Evolutionary conservation across 2,329 filamentous ascomycete genomes (phyloP).

Genomic region (Cryphonectria parasitica): DNA sequence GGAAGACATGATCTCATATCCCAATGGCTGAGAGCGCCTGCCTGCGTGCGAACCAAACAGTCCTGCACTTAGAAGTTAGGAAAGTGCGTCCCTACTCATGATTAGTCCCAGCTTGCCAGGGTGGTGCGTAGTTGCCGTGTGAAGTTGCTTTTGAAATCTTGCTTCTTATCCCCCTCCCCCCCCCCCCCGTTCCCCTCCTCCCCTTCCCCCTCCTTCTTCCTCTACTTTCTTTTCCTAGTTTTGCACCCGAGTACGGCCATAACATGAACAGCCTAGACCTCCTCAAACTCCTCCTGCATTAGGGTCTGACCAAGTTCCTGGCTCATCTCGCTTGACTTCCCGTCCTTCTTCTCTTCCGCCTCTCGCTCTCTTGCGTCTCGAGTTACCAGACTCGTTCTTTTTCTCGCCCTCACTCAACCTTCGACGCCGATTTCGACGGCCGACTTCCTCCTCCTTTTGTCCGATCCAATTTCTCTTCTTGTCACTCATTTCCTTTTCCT

Average conservation of each 20-base stretch:
- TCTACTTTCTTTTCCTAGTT: neutral
- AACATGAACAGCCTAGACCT: neutral
- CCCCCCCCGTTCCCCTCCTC: neutral
- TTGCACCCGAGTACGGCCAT: neutral
- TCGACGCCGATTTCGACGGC: neutral
- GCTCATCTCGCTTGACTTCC: neutral
- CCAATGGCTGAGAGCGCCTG: neutral
- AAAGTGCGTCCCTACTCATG: neutral
- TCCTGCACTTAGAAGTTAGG: neutral
- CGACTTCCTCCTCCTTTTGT: neutral
- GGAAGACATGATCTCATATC: neutral
- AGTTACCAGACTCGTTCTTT: neutral
- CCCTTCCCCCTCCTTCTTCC: neutral
- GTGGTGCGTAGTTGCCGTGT: neutral
- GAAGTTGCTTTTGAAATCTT: neutral
- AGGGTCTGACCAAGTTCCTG: neutral
- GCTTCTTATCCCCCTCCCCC: neutral
- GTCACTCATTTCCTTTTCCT: neutral
- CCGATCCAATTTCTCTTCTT: neutral
- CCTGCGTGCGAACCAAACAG: neutral
- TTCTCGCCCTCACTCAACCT: neutral
- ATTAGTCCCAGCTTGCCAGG: neutral
- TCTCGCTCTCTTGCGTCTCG: neutral
- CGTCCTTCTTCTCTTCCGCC: neutral
- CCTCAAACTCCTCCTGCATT: neutral